These are phyloP conservation scores for Begonia masoniana DNA, from an alignment of 306 rosid species.

Conservation along the genomic window DNA sequence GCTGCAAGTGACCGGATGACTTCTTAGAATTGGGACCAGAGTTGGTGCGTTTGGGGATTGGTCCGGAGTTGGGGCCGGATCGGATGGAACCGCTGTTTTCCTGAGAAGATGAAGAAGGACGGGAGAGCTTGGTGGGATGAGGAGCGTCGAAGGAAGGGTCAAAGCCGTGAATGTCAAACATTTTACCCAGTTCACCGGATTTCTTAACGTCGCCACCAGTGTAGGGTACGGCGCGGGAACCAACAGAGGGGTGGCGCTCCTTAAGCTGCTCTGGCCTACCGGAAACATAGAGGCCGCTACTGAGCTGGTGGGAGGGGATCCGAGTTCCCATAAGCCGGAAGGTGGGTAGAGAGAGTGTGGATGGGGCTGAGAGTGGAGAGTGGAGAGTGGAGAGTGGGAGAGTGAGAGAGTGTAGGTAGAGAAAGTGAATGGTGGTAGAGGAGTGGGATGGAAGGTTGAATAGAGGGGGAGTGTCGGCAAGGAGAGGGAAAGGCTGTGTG, in stretches of 20 bases:
- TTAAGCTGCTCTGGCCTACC: constrained; percentile 79
- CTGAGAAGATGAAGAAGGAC: constrained; percentile 62
- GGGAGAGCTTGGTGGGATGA: constrained; percentile 29
- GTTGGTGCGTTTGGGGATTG: constrained; percentile 25
- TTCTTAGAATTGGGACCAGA: constrained; percentile 46
- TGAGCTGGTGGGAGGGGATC: constrained; percentile 84
- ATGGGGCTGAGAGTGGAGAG: constrained; percentile 4
- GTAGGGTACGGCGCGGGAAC: constrained; percentile 74
- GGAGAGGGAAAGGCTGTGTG: constrained; percentile 30
- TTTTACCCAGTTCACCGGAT: constrained; percentile 85
- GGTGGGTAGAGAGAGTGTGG: constrained; percentile 6
- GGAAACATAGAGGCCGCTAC: constrained; percentile 81
- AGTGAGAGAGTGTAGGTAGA: constrained; percentile 6
- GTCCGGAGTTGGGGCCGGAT: constrained; percentile 82
- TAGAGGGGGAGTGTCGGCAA: constrained; percentile 6
- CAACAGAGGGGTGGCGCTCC: constrained; percentile 76
- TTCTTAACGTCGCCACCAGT: constrained; percentile 95
- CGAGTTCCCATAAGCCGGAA: constrained; percentile 48
- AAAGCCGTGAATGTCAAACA: constrained; percentile 58
- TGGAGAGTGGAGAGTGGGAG: constrained; percentile 3
- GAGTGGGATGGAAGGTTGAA: constrained; percentile 13
- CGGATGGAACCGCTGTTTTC: constrained; percentile 54
- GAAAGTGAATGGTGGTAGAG: constrained; percentile 12
- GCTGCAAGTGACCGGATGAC: constrained; percentile 50
- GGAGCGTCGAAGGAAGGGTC: constrained; percentile 19